Evolutionary conservation across 495 filamentous ascomycete species (phyloP).

Genomic region (Penicillium lividum): DNA sequence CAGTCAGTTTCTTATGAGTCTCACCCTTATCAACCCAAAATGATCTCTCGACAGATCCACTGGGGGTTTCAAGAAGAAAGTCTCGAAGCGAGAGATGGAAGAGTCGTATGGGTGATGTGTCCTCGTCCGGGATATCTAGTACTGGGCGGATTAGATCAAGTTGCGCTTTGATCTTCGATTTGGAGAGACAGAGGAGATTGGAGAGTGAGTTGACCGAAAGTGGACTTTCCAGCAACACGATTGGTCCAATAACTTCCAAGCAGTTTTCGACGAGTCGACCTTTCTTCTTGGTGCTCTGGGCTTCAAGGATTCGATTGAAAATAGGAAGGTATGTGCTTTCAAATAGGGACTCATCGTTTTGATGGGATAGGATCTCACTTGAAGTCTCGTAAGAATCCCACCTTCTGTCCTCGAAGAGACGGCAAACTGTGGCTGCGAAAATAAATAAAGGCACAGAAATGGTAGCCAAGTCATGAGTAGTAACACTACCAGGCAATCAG

Average conservation of each 20-base stretch:
- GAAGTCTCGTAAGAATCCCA: background rate
- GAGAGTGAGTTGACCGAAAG: slow-evolving; percentile 4
- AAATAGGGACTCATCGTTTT: background rate
- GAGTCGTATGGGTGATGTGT: background rate
- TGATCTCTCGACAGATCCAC: slow-evolving; percentile 3
- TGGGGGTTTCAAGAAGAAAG: slow-evolving; percentile 5
- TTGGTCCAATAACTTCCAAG: background rate
- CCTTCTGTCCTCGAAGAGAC: background rate
- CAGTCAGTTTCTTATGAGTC: slow-evolving; percentile 5
- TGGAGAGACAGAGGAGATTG: slow-evolving; percentile 2
- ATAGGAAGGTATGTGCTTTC: background rate
- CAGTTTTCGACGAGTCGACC: background rate
- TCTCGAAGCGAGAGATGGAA: slow-evolving; percentile 12
- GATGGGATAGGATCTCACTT: background rate
- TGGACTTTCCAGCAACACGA: background rate
- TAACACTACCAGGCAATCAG: background rate
- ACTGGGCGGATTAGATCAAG: slow-evolving; percentile 4
- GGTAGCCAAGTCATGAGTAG: background rate
- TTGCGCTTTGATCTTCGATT: background rate
- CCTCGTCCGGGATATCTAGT: background rate
- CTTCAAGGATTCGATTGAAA: background rate
- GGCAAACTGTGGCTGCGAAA: slow-evolving; percentile 2
- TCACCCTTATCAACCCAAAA: slow-evolving; percentile 15
- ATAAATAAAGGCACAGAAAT: background rate
- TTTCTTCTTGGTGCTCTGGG: background rate